Conservation (phyloP, 2,329 filamentous ascomycete species). For the Cladophialophora immunda region DNA sequence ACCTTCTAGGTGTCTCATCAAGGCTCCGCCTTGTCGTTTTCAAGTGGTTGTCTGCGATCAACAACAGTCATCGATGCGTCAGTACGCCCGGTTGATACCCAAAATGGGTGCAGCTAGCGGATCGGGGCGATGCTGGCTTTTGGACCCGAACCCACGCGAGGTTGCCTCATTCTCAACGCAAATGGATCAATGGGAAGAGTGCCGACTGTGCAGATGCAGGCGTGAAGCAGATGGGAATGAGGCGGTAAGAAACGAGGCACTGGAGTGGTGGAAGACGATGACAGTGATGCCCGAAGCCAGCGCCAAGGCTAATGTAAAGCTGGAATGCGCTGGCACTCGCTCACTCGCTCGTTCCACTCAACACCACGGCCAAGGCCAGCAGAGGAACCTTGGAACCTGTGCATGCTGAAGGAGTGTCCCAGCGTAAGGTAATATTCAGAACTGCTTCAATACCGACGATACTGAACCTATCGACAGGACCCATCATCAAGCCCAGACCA, state of each 20-base stretch:
- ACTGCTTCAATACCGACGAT: conserved; percentile 26
- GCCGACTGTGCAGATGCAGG: conserved; percentile 1
- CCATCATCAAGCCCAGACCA: background rate
- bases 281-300: conserved; percentile 28
- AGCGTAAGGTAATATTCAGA: conserved; percentile 26
- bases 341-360: conserved; percentile 21
- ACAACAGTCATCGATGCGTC: conserved; percentile 12
- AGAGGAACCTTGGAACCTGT: background rate
- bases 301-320: conserved; percentile 28
- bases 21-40: conserved; percentile 10
- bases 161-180: conserved; percentile 31
- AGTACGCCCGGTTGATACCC: conserved; percentile 4
- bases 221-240: conserved; percentile 11
- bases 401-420: too few species aligned
- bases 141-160: conserved; percentile 17
- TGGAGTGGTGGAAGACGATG: conserved; percentile 23
- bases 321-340: conserved; percentile 31
- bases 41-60: conserved; percentile 11
- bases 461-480: conserved; percentile 5
- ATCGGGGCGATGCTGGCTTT: conserved; percentile 28
- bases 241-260: conserved; percentile 22
- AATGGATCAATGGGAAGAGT: conserved; percentile 24
- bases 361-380: background rate
- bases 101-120: conserved; percentile 17
- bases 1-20: background rate